phyloP scores from a whole-genome alignment of 1,284 basidiomycete genomes.

The Puccinia horiana region DNA sequence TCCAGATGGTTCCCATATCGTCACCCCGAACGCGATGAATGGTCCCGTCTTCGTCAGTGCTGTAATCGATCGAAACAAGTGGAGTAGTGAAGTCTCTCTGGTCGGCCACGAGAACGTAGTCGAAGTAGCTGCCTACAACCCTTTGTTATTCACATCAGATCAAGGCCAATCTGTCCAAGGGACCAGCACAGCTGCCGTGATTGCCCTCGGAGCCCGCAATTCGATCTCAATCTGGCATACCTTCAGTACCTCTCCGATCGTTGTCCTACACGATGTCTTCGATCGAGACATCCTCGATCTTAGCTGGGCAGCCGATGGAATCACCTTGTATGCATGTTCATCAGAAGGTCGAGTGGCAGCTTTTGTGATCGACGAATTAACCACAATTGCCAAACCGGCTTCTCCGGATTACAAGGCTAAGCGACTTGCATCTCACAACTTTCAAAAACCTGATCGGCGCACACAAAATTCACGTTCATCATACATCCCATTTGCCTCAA shows the following conservation, averaged over 20 bases:
- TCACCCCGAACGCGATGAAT: constrained; percentile 95
- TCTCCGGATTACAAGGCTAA: constrained; percentile 71
- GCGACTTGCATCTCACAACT: constrained; percentile 78
- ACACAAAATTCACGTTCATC: constrained; percentile 31
- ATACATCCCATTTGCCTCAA: constrained; percentile 6
- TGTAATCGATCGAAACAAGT: constrained; percentile 81
- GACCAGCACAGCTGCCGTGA: constrained; percentile 75
- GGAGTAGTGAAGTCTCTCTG: constrained; percentile 85
- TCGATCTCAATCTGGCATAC: constrained; percentile 83
- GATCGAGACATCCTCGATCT: constrained; percentile 92
- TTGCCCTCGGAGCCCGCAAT: constrained; percentile 82
- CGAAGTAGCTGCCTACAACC: constrained; percentile 91
- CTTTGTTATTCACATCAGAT: constrained; percentile 82
- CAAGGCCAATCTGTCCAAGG: constrained; percentile 67
- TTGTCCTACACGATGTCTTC: constrained; percentile 90
- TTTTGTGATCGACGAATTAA: constrained; percentile 71
- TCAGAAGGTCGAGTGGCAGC: constrained; percentile 91
- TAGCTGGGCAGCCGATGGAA: constrained; percentile 87
- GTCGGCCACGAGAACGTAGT: constrained; percentile 97
- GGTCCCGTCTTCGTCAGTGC: constrained; percentile 96
- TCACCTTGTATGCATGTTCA: constrained; percentile 88
- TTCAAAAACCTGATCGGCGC: constrained; percentile 57
- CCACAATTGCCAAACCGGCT: constrained; percentile 80
- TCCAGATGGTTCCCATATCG: constrained; percentile 95
- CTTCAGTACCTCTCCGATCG: constrained; percentile 79